Evolutionary conservation across 1,139 yeast genomes (phyloP).

Genomic region (Ogataea hybrid): DNA sequence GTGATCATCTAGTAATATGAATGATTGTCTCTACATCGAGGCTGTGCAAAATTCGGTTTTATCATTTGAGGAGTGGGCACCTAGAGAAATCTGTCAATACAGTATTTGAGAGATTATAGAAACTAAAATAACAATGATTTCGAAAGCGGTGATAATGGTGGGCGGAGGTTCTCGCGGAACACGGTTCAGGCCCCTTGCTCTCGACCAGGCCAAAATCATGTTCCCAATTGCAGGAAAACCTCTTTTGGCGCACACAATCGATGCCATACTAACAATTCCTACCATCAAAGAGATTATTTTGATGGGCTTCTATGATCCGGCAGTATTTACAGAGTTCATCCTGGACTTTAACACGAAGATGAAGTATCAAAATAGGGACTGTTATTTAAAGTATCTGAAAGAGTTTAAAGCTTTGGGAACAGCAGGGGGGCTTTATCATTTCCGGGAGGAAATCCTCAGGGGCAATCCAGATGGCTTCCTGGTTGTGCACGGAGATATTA

Average conservation of each 20-base stretch:
- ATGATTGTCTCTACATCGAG: background rate
- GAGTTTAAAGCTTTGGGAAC: slow-evolving; percentile 65
- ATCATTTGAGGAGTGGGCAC: background rate
- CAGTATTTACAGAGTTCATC: slow-evolving; percentile 50
- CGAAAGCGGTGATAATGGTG: slow-evolving; percentile 33
- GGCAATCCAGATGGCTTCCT: slow-evolving; percentile 47
- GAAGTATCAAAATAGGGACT: slow-evolving; percentile 33
- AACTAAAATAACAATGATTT: slow-evolving; percentile 13
- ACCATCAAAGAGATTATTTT: slow-evolving; percentile 48
- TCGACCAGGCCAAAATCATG: slow-evolving; percentile 57
- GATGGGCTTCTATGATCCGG: slow-evolving; percentile 58
- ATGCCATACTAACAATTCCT: slow-evolving; percentile 44
- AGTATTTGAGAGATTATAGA: background rate
- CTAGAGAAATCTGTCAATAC: slow-evolving; percentile 4
- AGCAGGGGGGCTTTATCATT: slow-evolving; percentile 64
- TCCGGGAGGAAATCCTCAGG: slow-evolving; percentile 53
- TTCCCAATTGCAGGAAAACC: slow-evolving; percentile 67
- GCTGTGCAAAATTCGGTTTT: background rate
- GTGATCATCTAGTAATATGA: background rate
- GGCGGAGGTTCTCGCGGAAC: slow-evolving; percentile 70
- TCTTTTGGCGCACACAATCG: slow-evolving; percentile 53
- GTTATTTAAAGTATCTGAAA: slow-evolving; percentile 48
- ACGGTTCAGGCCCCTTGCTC: slow-evolving; percentile 57
- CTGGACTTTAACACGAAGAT: slow-evolving; percentile 40
- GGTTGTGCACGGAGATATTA: slow-evolving; percentile 62